Conservation (phyloP, 176 grass and related monocot species). For the Guadua angustifolia region DNA sequence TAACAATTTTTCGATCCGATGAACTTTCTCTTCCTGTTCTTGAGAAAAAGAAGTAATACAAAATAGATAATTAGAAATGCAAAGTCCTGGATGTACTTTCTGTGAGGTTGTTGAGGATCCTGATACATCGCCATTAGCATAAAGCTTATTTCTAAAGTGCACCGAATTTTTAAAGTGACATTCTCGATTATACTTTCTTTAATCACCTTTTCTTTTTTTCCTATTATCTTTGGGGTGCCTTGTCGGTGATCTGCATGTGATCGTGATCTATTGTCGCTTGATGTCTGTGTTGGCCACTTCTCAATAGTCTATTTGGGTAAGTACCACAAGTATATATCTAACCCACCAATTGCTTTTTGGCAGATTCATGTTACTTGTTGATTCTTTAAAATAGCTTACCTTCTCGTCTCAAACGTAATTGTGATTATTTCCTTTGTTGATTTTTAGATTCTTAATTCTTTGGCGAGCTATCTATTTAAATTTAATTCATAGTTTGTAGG, state of each 20-base stretch:
- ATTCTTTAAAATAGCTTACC: too few species aligned
- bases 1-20: not conserved
- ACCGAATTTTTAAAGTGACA: constrained; percentile 63
- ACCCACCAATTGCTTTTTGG: too few species aligned
- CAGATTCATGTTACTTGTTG: constrained; percentile 42
- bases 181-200: constrained; percentile 16
- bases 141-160: too few species aligned
- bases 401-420: too few species aligned
- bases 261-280: constrained; percentile 52
- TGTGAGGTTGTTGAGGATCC: constrained; percentile 1
- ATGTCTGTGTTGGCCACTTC: not conserved
- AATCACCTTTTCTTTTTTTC: not conserved
- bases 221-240: constrained; percentile 50
- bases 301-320: constrained; percentile 74
- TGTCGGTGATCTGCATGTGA: constrained; percentile 57
- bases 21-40: too few species aligned
- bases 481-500: too few species aligned
- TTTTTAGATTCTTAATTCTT: too few species aligned
- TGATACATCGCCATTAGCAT: constrained; percentile 38
- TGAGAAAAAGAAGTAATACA: too few species aligned
- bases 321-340: constrained; percentile 49
- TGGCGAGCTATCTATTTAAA: too few species aligned
- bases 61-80: not conserved
- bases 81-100: constrained; percentile 22
- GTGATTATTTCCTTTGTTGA: too few species aligned